Conservation (phyloP, 768 basidiomycete species). For the Collybia sp. region DNA sequence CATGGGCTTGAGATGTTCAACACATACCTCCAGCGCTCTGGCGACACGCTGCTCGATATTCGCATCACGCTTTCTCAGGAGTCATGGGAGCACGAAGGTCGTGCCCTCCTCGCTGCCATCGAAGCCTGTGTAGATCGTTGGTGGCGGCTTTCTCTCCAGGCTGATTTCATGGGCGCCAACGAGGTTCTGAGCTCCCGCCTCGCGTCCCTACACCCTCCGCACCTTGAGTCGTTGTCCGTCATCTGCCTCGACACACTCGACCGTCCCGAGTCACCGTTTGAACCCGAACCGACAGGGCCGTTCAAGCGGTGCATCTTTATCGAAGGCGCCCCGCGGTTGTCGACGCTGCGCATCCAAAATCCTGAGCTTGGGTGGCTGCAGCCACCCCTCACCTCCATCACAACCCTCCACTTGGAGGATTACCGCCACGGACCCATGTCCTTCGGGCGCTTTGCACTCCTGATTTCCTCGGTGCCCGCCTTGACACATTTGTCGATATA, state of each 20-base stretch:
- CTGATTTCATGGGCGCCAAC: no score
- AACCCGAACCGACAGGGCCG: background rate
- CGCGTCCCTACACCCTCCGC: background rate
- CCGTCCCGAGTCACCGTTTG: background rate
- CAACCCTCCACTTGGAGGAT: slow-evolving; percentile 29
- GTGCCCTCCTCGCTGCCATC: slow-evolving; percentile 4
- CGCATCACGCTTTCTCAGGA: slow-evolving; percentile 19
- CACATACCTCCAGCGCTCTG: slow-evolving; percentile 21
- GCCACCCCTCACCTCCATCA: slow-evolving; percentile 14
- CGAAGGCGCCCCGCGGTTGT: slow-evolving; percentile 22
- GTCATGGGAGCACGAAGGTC: slow-evolving; percentile 1
- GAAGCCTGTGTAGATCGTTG: slow-evolving; percentile 4
- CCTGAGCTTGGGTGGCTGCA: background rate
- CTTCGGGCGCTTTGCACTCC: slow-evolving; percentile 16
- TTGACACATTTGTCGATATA: slow-evolving; percentile 28
- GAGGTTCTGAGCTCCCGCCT: background rate
- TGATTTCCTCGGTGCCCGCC: slow-evolving; percentile 24
- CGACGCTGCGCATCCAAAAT: slow-evolving; percentile 23
- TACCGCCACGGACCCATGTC: slow-evolving; percentile 15
- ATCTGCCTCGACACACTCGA: slow-evolving; percentile 5
- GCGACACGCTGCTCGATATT: slow-evolving; percentile 22
- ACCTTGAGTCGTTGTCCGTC: slow-evolving; percentile 6
- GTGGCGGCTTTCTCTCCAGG: slow-evolving; percentile 6
- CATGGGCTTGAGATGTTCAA: slow-evolving; percentile 16
- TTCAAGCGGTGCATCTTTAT: slow-evolving; percentile 12